Evolutionary conservation across 2,329 filamentous ascomycete genomes (phyloP).

Genomic region (Claviceps paspali): DNA sequence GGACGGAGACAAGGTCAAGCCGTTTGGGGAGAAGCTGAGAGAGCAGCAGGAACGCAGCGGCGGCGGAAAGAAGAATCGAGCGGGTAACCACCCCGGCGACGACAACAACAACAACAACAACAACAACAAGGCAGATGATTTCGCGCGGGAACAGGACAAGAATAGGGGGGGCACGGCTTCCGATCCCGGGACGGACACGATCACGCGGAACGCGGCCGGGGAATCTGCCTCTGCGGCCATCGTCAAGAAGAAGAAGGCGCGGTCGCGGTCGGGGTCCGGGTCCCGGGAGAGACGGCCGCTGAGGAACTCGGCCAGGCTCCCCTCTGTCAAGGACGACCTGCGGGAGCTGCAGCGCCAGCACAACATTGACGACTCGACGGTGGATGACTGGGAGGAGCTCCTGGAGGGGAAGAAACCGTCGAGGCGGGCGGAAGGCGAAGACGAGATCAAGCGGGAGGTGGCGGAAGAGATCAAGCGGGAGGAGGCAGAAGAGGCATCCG

Average conservation of each 20-base stretch:
- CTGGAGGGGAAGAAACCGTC: constrained; percentile 25
- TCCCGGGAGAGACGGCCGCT: constrained; percentile 30
- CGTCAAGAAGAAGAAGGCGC: constrained; percentile 12
- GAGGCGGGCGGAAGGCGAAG: no score
- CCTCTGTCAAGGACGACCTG: constrained; percentile 40
- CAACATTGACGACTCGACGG: constrained; percentile 42
- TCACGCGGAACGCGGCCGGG: no score
- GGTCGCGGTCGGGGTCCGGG: constrained; percentile 25
- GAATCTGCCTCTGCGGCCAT: constrained; percentile 9
- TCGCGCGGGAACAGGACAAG: no score
- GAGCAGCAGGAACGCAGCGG: constrained; percentile 4
- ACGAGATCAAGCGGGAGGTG: no score
- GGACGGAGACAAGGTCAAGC: neutral
- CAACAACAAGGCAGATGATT: no score
- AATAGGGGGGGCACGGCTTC: no score
- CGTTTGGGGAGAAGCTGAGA: constrained; percentile 8
- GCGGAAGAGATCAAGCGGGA: constrained; percentile 3
- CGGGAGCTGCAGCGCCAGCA: constrained; percentile 35
- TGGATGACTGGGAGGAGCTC: constrained; percentile 42
- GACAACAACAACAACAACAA: no score
- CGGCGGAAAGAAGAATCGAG: neutral
- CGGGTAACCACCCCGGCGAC: no score
- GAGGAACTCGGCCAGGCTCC: constrained; percentile 37
- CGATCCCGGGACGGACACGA: constrained; percentile 16
- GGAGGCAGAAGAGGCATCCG: constrained; percentile 13